Percentiles rank a stretch among this genome's conserved stretches.
Conservation (phyloP, 1,284 basidiomycete species). For the Cronartium quercuum region DNA sequence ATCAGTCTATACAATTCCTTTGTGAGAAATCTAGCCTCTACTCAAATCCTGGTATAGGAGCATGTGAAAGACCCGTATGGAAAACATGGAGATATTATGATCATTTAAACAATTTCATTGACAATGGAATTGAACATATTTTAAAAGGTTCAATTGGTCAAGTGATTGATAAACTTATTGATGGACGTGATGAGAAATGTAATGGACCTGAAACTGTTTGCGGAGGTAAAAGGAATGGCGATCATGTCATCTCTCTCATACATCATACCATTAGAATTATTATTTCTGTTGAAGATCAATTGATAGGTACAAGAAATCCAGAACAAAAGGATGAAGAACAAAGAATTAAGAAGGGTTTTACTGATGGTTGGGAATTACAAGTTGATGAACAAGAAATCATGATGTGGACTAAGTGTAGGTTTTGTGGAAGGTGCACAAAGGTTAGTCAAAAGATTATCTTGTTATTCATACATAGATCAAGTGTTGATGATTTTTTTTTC, state of each 20-base stretch:
- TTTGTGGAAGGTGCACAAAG: slow-evolving; percentile 1
- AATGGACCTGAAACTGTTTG: slow-evolving; percentile 5
- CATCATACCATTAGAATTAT: neutral
- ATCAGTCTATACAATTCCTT: slow-evolving; percentile 43
- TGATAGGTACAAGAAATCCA: neutral
- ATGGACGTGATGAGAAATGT: slow-evolving; percentile 8
- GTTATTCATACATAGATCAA: neutral
- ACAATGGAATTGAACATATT: neutral
- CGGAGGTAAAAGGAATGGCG: neutral
- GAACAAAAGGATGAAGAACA: no score
- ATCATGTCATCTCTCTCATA: neutral
- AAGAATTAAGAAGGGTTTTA: neutral
- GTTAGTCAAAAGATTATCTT: neutral
- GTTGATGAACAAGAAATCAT: neutral
- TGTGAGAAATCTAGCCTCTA: slow-evolving; percentile 4
- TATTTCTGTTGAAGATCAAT: neutral
- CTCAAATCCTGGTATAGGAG: neutral
- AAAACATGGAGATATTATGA: slow-evolving; percentile 34
- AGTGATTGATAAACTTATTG: slow-evolving; percentile 33
- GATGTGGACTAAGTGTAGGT: neutral
- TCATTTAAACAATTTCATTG: neutral
- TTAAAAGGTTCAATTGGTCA: slow-evolving; percentile 27
- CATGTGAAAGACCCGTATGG: neutral
- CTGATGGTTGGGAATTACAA: neutral
- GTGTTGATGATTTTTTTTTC: neutral